Conservation (phyloP, 305 asterid species). For the Rubia balearica region DNA sequence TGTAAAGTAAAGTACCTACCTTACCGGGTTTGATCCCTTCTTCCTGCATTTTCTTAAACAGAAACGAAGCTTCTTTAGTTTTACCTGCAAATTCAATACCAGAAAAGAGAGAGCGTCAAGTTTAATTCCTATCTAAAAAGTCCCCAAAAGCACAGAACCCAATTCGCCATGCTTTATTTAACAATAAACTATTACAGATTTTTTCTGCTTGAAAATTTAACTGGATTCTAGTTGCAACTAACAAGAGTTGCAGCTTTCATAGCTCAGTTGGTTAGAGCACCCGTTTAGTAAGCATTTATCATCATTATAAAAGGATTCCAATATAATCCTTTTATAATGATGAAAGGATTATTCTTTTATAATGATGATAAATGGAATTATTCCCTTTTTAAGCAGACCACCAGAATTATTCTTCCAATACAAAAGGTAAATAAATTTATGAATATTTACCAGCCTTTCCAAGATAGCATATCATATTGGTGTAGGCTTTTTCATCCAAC, state of each 20-base stretch:
- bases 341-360: no score
- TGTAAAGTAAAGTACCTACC: slow-evolving; percentile 33
- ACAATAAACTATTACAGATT: neutral
- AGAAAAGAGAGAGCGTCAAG: neutral
- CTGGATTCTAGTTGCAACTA: neutral
- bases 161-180: neutral
- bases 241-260: slow-evolving; percentile 6
- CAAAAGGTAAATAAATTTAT: slow-evolving; percentile 6
- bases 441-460: slow-evolving; percentile 73
- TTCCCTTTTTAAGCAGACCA: neutral
- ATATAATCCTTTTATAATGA: no score
- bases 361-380: neutral
- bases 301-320: neutral
- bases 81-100: slow-evolving; percentile 44
- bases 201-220: neutral
- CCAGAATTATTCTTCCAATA: slow-evolving; percentile 1
- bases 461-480: slow-evolving; percentile 69
- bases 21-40: slow-evolving; percentile 80
- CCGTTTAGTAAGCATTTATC: slow-evolving; percentile 65
- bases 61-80: slow-evolving; percentile 58
- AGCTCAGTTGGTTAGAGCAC: slow-evolving; percentile 97
- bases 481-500: slow-evolving; percentile 84
- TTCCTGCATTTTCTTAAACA: slow-evolving; percentile 71
- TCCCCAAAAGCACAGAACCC: neutral
- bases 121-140: neutral